A percentile compares a stretch with the other conserved stretches of the same genome.
These are phyloP conservation scores for Avena sativa DNA, from an alignment of 176 grass and related monocot species.

Conservation along the genomic window DNA sequence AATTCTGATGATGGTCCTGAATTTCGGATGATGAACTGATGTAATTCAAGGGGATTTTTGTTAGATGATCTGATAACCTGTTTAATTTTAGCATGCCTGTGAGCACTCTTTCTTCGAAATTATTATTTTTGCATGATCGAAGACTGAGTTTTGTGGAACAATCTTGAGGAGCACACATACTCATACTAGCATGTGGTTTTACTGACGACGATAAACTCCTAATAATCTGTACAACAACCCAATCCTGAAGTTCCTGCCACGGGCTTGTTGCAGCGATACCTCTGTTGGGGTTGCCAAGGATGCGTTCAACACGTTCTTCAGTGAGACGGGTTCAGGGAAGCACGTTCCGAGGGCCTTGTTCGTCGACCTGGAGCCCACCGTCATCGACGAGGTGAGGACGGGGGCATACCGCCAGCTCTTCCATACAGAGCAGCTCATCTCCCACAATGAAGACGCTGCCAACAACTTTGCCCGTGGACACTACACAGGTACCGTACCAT, in stretches of 20 bases:
- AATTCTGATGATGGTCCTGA: not conserved
- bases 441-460: slow-evolving; percentile 78
- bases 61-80: not conserved
- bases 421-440: slow-evolving; percentile 88
- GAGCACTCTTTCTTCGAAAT: not conserved
- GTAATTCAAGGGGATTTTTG: not conserved
- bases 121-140: not conserved
- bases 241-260: not conserved
- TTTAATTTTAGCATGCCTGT: not conserved
- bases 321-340: slow-evolving; percentile 76
- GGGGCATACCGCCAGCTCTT: slow-evolving; percentile 73
- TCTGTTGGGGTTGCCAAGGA: slow-evolving; percentile 64
- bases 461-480: slow-evolving; percentile 89
- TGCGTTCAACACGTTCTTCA: slow-evolving; percentile 92
- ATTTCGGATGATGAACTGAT: not conserved
- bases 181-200: not conserved
- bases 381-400: slow-evolving; percentile 76
- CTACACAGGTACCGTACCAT: slow-evolving; percentile 59
- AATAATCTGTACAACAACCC: not conserved
- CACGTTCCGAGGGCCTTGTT: slow-evolving; percentile 79
- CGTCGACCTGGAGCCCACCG: slow-evolving; percentile 75
- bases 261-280: slow-evolving; percentile 63
- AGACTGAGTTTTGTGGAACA: not conserved
- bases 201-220: not conserved
- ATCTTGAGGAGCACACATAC: not conserved